Base-by-base conservation (phyloP, 202 grass and related monocot genomes). In the Setaria italica region DNA sequence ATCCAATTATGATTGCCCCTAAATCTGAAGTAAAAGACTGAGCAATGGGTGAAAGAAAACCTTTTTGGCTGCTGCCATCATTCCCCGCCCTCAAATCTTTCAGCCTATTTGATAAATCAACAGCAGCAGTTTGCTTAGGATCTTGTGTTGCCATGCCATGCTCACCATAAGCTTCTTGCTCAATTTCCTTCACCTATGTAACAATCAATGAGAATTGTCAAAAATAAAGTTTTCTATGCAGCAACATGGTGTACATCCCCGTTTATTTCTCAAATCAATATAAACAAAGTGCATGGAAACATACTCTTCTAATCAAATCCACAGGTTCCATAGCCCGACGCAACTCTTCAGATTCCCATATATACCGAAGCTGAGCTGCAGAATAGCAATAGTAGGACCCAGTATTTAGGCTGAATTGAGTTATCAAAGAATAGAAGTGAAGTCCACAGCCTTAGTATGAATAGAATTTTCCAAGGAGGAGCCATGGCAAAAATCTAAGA, bases 301-400 rank as follows among this genome's bases (percentile, higher is more conserved):
- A 83, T 94, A 99, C 93, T 89, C 96, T 92, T 80, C 70, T 94
- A 53, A 99, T 95, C 80, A 99, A 91, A 89, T 95, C 90, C 56
- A 90, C 76, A 71, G 96, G 96, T 70, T 99, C 96, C 91, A 94
- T 90, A 32, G 94, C 88, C 73, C 77, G 90, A 1, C 91, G 91
- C 69, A 94, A 72, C 74, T 99, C 93, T 78, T 95, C 93, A 2
- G 91, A 98, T 75, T 98, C 93, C 91, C 87, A 92, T 80, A 98
- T 92, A 14, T 90, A 98, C 30, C 78, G 72, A 35, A 99, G 67
- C 83, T 94, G 93, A 59, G 84, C 93, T 99, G 74, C 84, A 87
- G 33, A 62, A 89, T 34, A 79, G 85, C 46, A 62, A 89, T 41
- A 79, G 80, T 62, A 78, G 11, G 5, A 20, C 33, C 1, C 0